Percentiles rank a stretch among this genome's conserved stretches.
Evolutionary conservation across 2,329 filamentous ascomycete species (phyloP).

Genomic region (Hymenoscyphus infarciens): DNA sequence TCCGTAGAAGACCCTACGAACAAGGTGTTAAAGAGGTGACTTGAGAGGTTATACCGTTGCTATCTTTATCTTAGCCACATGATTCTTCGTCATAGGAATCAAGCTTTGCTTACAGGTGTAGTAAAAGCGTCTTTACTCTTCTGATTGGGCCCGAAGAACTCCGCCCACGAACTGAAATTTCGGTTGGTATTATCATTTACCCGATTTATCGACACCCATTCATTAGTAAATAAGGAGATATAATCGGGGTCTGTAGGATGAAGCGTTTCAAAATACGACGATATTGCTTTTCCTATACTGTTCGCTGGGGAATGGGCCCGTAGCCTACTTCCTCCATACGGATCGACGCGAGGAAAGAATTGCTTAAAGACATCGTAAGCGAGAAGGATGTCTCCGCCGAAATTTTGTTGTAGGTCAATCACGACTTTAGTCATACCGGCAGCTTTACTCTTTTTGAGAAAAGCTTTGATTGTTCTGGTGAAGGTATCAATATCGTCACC

Average conservation of each 20-base stretch:
- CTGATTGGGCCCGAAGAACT: conserved; percentile 22
- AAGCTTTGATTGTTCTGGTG: conserved; percentile 32
- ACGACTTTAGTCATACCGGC: conserved; percentile 54
- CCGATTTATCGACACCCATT: conserved; percentile 24
- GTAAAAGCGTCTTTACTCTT: conserved; percentile 27
- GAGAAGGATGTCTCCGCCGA: conserved; percentile 59
- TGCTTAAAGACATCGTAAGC: conserved; percentile 48
- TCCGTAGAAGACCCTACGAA: conserved; percentile 19
- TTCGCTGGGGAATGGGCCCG: conserved; percentile 25
- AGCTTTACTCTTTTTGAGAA: conserved; percentile 43
- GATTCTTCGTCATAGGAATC: not conserved
- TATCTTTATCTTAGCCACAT: conserved; percentile 5
- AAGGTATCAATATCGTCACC: conserved; percentile 33
- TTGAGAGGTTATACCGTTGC: conserved; percentile 28
- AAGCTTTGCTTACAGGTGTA: conserved; percentile 17
- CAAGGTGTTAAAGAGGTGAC: conserved; percentile 24
- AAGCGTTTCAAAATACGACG: conserved; percentile 24
- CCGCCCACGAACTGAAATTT: conserved; percentile 26
- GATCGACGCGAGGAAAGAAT: conserved; percentile 34
- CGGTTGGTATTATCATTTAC: conserved; percentile 22
- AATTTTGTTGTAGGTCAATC: conserved; percentile 59
- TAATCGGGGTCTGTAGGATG: conserved; percentile 17
- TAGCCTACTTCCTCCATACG: conserved; percentile 25
- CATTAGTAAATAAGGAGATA: conserved; percentile 19
- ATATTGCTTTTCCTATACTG: conserved; percentile 23